A percentile compares a stretch with the other conserved stretches of the same genome.
phyloP scores from a whole-genome alignment of 2,329 filamentous ascomycete genomes.

The Aspergillus amoenus region DNA sequence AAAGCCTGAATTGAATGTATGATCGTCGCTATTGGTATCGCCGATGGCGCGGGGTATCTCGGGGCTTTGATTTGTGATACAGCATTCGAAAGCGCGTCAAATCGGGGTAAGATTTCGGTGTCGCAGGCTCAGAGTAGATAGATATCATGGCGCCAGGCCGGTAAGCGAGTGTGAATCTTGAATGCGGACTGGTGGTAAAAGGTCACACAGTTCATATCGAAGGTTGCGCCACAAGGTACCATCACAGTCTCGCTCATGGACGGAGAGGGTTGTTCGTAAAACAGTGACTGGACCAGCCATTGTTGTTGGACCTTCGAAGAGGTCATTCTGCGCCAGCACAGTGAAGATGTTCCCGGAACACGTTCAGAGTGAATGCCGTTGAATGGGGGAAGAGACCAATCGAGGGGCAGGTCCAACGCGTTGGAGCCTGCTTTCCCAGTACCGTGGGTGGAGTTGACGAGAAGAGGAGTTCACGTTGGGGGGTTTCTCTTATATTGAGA shows the following conservation, averaged over 20 bases:
- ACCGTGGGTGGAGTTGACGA: neutral
- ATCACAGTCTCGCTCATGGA: neutral
- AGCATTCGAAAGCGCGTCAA: neutral
- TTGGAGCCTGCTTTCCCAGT: neutral
- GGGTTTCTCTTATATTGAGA: neutral
- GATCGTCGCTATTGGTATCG: too few relatives aligned
- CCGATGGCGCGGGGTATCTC: neutral
- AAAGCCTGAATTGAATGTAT: too few relatives aligned
- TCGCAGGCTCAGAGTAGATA: neutral
- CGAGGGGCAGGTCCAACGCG: slow-evolving; percentile 7
- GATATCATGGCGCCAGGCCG: neutral
- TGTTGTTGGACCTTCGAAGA: neutral
- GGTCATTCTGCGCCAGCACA: slow-evolving; percentile 20
- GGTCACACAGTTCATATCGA: neutral
- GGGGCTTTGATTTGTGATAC: neutral
- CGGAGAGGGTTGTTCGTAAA: neutral
- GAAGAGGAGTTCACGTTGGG: neutral
- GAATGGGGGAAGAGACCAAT: neutral
- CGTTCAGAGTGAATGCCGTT: slow-evolving; percentile 1
- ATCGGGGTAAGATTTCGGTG: neutral
- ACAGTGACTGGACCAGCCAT: slow-evolving; percentile 1
- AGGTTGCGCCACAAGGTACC: neutral
- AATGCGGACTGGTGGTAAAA: neutral
- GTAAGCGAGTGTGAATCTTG: neutral
- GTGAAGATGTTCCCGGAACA: slow-evolving; percentile 6